phyloP scores from a whole-genome alignment of 2,329 filamentous ascomycete genomes.

The Intubia oerlemansii region DNA sequence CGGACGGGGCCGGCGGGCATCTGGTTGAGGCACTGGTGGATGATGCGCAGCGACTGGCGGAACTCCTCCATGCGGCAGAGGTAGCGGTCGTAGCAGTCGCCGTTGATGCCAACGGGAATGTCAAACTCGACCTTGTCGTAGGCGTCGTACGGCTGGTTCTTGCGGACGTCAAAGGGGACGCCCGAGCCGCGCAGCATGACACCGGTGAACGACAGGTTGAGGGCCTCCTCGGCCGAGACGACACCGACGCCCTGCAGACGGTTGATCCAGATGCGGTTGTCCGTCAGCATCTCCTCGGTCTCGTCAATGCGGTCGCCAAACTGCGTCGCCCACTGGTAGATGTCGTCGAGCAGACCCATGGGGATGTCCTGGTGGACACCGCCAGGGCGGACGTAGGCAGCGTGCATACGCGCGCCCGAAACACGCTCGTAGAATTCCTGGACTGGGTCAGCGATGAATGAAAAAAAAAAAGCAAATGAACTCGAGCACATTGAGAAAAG shows the following conservation, averaged over 20 bases:
- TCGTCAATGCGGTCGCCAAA: slow-evolving; percentile 97
- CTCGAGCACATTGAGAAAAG: too few relatives aligned
- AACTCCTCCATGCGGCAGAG: slow-evolving; percentile 99
- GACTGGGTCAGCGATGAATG: background rate
- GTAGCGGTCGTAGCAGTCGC: slow-evolving; percentile 98
- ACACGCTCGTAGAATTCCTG: slow-evolving; percentile 99
- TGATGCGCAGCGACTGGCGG: slow-evolving; percentile 92
- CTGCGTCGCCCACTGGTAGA: slow-evolving; percentile 99
- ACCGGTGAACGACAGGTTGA: slow-evolving; percentile 91
- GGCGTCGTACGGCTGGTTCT: slow-evolving; percentile 91
- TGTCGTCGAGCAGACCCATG: slow-evolving; percentile 84
- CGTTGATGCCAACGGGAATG: slow-evolving; percentile 86
- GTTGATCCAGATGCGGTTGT: slow-evolving; percentile 98
- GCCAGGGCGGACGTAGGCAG: slow-evolving; percentile 88
- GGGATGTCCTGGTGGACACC: slow-evolving; percentile 94
- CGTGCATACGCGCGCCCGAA: slow-evolving; percentile 89
- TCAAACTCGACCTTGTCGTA: slow-evolving; percentile 98
- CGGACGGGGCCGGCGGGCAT: slow-evolving; percentile 90
- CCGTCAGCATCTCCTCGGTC: slow-evolving; percentile 93
- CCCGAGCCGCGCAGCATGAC: slow-evolving; percentile 97
- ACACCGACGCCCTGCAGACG: slow-evolving; percentile 82
- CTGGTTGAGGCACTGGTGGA: slow-evolving; percentile 97
- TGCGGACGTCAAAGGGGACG: slow-evolving; percentile 89
- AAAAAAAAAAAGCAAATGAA: too few relatives aligned
- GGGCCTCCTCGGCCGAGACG: slow-evolving; percentile 75